These are phyloP conservation scores for Filosporella fistucella DNA, from an alignment of 495 filamentous ascomycete species.

Conservation along the genomic window DNA sequence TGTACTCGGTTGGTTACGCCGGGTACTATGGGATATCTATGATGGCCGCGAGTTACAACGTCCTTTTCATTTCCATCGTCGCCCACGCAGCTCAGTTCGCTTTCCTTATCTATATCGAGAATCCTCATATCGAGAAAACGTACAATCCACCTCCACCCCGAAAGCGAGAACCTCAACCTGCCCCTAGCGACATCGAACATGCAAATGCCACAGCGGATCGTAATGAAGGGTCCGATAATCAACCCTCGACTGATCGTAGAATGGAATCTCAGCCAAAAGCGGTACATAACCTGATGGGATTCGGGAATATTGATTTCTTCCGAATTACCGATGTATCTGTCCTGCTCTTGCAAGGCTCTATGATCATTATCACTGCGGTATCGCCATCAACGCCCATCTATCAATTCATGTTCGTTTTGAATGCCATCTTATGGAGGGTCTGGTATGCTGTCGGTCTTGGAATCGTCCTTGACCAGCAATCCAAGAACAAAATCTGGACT, in stretches of 20 bases:
- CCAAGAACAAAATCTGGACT: conserved; percentile 86
- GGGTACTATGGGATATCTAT: conserved; percentile 99
- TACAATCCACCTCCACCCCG: conserved; percentile 88
- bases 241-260: not conserved
- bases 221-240: conserved; percentile 30
- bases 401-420: conserved; percentile 73
- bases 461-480: conserved; percentile 77
- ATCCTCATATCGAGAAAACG: conserved; percentile 96
- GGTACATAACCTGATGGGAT: conserved; percentile 75
- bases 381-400: conserved; percentile 73
- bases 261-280: conserved; percentile 45
- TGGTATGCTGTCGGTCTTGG: conserved; percentile 93
- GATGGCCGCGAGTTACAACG: conserved; percentile 96
- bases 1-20: conserved; percentile 98
- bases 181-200: conserved; percentile 33
- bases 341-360: conserved; percentile 66
- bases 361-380: conserved; percentile 63
- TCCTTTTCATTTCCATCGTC: conserved; percentile 91
- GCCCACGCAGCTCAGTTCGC: conserved; percentile 94
- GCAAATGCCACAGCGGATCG: conserved; percentile 31
- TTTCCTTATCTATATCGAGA: conserved; percentile 86
- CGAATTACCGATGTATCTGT: conserved; percentile 79
- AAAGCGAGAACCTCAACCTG: conserved; percentile 39
- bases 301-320: conserved; percentile 82
- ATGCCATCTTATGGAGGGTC: conserved; percentile 78